Percentiles rank a stretch among this genome's conserved stretches.
These are phyloP conservation scores for Zygosaccharomyces bisporus DNA, from an alignment of 805 yeast species.

Conservation along the genomic window DNA sequence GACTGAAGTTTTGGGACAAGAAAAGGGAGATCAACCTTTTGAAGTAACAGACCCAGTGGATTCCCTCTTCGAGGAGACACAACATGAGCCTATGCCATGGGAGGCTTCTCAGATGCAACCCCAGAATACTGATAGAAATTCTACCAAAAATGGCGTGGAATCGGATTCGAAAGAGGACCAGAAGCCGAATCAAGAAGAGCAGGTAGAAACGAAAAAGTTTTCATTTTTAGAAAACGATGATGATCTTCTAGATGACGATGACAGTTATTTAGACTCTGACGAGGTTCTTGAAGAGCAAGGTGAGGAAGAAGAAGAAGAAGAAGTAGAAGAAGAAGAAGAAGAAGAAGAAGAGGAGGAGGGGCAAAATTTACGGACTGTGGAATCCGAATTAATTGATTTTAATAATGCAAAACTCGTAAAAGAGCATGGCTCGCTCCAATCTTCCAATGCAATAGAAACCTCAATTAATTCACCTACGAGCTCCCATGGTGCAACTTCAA, in stretches of 20 bases:
- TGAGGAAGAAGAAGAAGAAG: neutral
- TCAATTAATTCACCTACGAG: neutral
- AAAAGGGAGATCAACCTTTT: neutral
- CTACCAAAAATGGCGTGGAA: neutral
- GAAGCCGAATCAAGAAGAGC: slow-evolving; percentile 1
- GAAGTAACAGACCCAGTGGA: neutral
- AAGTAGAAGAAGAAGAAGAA: neutral
- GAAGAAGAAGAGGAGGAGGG: neutral
- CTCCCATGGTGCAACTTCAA: slow-evolving; percentile 1
- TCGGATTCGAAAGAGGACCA: neutral
- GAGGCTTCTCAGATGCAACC: too few species aligned
- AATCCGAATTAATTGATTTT: neutral
- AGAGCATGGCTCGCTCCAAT: neutral
- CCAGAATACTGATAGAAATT: neutral
- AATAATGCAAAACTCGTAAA: neutral
- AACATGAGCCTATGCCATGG: slow-evolving; percentile 29
- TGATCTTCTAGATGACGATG: slow-evolving; percentile 42
- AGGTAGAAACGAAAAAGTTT: slow-evolving; percentile 38
- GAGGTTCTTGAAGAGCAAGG: slow-evolving; percentile 19
- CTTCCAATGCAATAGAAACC: neutral
- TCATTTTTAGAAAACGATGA: slow-evolving; percentile 44
- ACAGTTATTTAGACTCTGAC: slow-evolving; percentile 33
- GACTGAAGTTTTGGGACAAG: neutral
- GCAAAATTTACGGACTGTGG: neutral
- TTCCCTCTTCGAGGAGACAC: slow-evolving; percentile 11